phyloP scores from a whole-genome alignment of 2,329 filamentous ascomycete species.

The Scytalidium sp. region DNA sequence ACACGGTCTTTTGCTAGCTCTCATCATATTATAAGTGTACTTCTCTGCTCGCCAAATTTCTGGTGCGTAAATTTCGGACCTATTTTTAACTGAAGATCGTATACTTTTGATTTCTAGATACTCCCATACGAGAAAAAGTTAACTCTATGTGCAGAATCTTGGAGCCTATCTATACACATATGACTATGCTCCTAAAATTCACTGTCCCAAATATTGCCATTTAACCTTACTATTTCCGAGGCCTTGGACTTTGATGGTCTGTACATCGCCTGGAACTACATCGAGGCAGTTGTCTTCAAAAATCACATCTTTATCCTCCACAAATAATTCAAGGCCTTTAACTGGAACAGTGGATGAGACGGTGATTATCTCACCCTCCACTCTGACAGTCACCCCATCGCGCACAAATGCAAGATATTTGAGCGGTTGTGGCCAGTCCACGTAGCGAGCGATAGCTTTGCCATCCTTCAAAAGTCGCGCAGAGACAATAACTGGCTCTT shows the following conservation, averaged over 20 bases:
- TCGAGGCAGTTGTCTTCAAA: constrained; percentile 64
- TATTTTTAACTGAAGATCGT: no score
- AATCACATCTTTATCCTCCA: constrained; percentile 47
- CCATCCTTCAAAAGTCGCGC: constrained; percentile 27
- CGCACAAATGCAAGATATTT: constrained; percentile 43
- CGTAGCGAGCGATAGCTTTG: constrained; percentile 52
- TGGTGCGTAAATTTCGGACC: no score
- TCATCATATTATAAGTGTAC: no score
- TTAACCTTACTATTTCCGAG: neutral
- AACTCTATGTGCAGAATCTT: no score
- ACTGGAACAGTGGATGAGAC: constrained; percentile 58
- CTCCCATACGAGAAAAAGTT: no score
- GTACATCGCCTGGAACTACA: constrained; percentile 58
- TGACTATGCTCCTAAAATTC: no score
- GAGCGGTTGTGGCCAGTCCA: constrained; percentile 67
- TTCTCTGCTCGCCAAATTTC: no score
- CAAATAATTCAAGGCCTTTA: constrained; percentile 59
- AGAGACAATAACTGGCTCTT: neutral
- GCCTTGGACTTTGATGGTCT: constrained; percentile 45
- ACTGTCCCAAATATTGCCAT: neutral
- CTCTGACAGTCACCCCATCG: constrained; percentile 1
- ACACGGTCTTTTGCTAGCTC: no score
- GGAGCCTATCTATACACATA: no score
- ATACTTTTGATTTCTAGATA: no score
- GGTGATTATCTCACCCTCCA: constrained; percentile 36